Evolutionary conservation across 2,329 filamentous ascomycete genomes (phyloP), one percentile per base, ranked within the genome.

Genomic region (Rutstroemia sydowiana): DNA sequence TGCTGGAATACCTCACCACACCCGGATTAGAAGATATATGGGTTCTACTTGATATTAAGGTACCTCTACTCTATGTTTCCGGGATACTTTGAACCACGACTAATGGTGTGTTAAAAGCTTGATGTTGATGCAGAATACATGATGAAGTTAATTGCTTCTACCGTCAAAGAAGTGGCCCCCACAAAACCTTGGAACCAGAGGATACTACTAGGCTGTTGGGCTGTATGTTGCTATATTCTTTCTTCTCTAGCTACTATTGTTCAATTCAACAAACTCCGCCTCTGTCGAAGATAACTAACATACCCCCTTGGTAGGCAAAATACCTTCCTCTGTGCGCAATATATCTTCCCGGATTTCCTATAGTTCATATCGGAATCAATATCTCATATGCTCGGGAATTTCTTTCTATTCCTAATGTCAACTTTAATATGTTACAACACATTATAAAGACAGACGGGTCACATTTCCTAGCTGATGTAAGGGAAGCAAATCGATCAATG

Each of bases 1-100:
- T 96, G 48, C 72, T 96, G 8, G 75, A 79, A 53, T 92, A 85
- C 63, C 68, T 97, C 48, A 74, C 78, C 0, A 72, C 78, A 58
- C 83, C 83, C 0, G 84, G 75, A 1, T 66, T 78, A 36, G 80
- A 87, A 61, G 68, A 84, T 40, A 74, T 91, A 9, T 95, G 91
- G 91, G 62, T 93, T 5, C 69, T 96, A 55, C 73, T 97, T 3
- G 92, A 97, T 66, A 88, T 97, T 66, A 97, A 96, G 74, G 84
- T 88, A 68, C 10, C 10, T 26, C 45, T 41, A n/a, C n/a, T 37
- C 30, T n/a, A 34, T 23, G 30, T 14, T 31, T 39, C 6, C 21
- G 1, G 28, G 28, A 51, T n/a, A 11, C 14, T 13, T 32, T 41
- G 45, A 9, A 44, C 10, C 23, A 11, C n/a, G 32, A 34, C 26